Evolutionary conservation across 2,329 filamentous ascomycete genomes (phyloP).

Genomic region (Ophiognomonia clavigignenti-juglandacearum): DNA sequence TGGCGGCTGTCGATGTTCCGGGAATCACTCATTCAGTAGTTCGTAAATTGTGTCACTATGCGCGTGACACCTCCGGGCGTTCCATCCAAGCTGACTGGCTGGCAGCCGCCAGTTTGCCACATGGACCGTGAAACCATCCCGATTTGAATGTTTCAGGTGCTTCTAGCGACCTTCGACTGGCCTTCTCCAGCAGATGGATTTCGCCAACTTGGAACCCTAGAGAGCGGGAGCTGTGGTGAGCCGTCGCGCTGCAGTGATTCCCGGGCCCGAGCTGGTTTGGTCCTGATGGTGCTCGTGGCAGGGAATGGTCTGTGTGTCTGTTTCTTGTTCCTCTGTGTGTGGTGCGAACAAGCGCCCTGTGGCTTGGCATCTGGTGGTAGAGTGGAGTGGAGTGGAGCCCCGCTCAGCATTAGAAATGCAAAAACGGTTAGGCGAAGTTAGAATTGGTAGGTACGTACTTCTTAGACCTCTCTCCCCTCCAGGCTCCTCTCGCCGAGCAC

Average conservation of each 20-base stretch:
- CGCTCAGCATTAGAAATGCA: background rate
- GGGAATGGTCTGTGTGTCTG: background rate
- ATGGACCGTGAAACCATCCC: background rate
- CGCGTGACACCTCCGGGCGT: background rate
- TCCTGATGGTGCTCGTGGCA: background rate
- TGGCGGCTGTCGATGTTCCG: no score
- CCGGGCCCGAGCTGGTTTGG: no score
- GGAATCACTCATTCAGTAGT: no score
- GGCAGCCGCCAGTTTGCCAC: background rate
- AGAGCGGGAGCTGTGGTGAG: slow-evolving; percentile 2
- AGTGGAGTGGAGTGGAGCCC: background rate
- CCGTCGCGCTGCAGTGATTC: background rate
- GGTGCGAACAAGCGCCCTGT: slow-evolving; percentile 2
- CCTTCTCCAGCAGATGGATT: slow-evolving; percentile 13
- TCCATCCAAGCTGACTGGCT: background rate
- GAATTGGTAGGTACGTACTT: no score
- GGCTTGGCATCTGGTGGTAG: slow-evolving; percentile 1
- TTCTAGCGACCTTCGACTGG: slow-evolving; percentile 15
- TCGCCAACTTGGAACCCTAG: slow-evolving; percentile 8
- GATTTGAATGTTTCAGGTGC: slow-evolving; percentile 14
- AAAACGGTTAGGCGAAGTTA: no score
- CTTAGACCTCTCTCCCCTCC: no score
- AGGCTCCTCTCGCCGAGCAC: no score
- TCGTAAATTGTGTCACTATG: background rate
- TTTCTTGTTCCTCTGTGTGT: no score